Base-by-base conservation (phyloP, 2,329 filamentous ascomycete species). In the Fonsecaea monophora region DNA sequence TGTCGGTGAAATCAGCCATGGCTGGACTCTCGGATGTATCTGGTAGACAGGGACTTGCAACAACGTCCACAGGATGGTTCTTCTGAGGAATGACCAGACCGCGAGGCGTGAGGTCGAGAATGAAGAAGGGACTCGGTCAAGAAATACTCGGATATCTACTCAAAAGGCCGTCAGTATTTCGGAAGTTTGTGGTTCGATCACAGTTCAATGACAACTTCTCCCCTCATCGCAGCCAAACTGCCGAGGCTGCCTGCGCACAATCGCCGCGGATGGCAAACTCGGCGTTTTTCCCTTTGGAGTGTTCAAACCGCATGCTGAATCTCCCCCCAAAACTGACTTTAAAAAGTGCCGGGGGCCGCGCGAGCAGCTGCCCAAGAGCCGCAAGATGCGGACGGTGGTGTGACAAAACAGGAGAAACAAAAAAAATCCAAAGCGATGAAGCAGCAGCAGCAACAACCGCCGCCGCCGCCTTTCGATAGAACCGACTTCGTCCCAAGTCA, bases 1-100 rank as follows among this genome's bases (percentile, higher is more conserved):
- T 76, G 72, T 82, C 80, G 60, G 82, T 82, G 74, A 85, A 30
- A 81, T 82, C 57, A 82, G 73, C 72, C 84, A 82, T 40, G 75
- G 40, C 38, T 34, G 3, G 15, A 21, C 4, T 50, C 4, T 15
- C 15, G 25, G 30, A 7, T 56, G 12, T 42, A 30, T 12, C 35
- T n/a, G 53, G 53, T 55, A 30, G 53, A 45, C n/a, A 18, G 12
- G 45, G 45, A 50, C 18, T 25, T 18, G 25, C 45, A 30, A 50
- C 57, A 30, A 53, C 57, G 10, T 34, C 21, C 21, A 18, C 42
- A 60, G 57, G 15, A n/a, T 62, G 10, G 34, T 12, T 48, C 34
- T 9, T 55, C 25, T 25, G 21, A 50, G 30, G n/a, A 15, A n/a
- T 4, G 12, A 18, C 45, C 15, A 13, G 18, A 25, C 21, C 18